Base-by-base conservation (phyloP, 768 basidiomycete species). In the Tubosaeta sp. region DNA sequence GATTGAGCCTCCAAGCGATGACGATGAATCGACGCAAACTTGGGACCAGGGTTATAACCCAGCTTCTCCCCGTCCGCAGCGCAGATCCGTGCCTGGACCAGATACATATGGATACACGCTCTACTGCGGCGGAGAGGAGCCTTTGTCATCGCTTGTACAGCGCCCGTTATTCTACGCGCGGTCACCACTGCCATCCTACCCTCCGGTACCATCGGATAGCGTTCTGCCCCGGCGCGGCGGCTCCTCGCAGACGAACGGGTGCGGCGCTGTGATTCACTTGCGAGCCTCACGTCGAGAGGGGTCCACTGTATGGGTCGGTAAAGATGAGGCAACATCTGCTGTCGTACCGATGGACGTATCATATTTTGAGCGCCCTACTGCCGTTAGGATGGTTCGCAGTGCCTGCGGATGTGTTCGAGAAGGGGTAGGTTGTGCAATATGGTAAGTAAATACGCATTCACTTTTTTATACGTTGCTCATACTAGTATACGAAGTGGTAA, bases 351-450 rank as follows among this genome's bases (percentile, higher is more conserved):
- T 88, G 58, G 80, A 84, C 51, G 58, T 78, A 6, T 66, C 64
- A 11, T 87, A 87, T 65, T 83, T 86, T 62, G 79, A 81, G 55
- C 67, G 75, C 30, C 56, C 69, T 12, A 69, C 73, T 13, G 69
- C 76, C 16, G 73, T 76, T 34, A 76, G 75, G 63, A 77, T 80
- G 63, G 70, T 77, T 49, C 72, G 71, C 53, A 80, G 76, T 54
- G 68, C 79, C 3, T 87, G 86, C 56, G 84, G 85, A 13, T 88
- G 86, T 58, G 63, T 81, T 34, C 76, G 81, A 30, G 83, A 86
- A 64, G 84, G 83, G 6, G 71, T 88, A 10, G 86, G 82, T 18
- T 88, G 86, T 67, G 73, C 76, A 3, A 73, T 73, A 40, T 85
- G 82, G 81, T 75, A 46, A 60, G 76, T 67, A 6, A 31, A 8